Percentiles rank a stretch among this genome's conserved stretches.
These are phyloP conservation scores for Agrocybe chaxingu DNA, from an alignment of 768 basidiomycete genomes.

Conservation along the genomic window DNA sequence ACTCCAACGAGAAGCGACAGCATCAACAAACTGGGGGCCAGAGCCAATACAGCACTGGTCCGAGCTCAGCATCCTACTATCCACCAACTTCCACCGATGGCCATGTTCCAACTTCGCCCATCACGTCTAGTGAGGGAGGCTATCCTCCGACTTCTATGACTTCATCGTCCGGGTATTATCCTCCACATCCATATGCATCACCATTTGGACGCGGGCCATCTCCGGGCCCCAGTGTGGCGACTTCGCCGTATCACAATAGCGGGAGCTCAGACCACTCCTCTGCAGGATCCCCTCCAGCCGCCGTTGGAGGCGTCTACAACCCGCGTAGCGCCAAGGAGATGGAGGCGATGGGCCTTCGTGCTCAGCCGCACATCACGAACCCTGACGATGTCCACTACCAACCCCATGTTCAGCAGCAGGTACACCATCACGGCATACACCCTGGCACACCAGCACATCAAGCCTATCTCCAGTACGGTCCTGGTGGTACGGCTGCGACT, in stretches of 20 bases:
- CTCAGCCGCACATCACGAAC: slow-evolving; percentile 9
- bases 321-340: slow-evolving; percentile 23
- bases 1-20: not conserved
- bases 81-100: slow-evolving; percentile 1
- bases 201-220: slow-evolving; percentile 17
- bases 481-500: slow-evolving; percentile 1
- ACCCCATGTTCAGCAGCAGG: not conserved
- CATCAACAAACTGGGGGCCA: not conserved
- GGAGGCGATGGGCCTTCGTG: slow-evolving; percentile 19
- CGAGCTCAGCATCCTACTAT: slow-evolving; percentile 7
- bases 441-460: not conserved
- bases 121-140: slow-evolving; percentile 2
- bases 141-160: slow-evolving; percentile 5
- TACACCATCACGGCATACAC: not conserved
- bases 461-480: slow-evolving; percentile 15
- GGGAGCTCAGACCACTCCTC: slow-evolving; percentile 18
- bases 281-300: slow-evolving; percentile 7
- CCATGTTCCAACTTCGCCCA: not conserved
- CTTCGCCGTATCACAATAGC: not conserved
- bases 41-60: not conserved
- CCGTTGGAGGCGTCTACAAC: slow-evolving; percentile 9
- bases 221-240: slow-evolving; percentile 13
- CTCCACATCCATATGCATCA: slow-evolving; percentile 14
- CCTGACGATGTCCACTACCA: slow-evolving; percentile 10
- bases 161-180: slow-evolving; percentile 8